These are phyloP conservation scores for Coniochaeta prunicola DNA, from an alignment of 2,329 filamentous ascomycete genomes.

Conservation along the genomic window DNA sequence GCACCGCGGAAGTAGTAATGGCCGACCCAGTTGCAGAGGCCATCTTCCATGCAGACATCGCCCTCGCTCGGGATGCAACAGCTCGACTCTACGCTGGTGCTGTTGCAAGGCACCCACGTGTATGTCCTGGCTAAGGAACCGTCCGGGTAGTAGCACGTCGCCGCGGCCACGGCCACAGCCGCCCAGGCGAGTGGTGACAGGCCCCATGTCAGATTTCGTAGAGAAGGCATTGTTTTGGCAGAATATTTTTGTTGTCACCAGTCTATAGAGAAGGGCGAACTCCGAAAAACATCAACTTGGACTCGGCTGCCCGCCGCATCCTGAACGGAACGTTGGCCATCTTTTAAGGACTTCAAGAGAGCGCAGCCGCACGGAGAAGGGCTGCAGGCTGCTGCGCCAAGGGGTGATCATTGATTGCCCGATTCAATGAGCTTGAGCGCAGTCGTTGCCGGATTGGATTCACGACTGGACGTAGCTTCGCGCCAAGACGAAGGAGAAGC, in stretches of 20 bases:
- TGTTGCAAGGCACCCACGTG: background rate
- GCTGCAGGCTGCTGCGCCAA: background rate
- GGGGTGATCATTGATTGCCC: background rate
- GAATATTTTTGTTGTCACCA: background rate
- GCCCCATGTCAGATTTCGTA: background rate
- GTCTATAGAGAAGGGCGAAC: background rate
- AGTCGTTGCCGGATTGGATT: background rate
- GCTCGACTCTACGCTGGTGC: background rate
- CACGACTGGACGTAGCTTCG: background rate
- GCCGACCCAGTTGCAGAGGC: background rate
- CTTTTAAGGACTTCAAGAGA: background rate
- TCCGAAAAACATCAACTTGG: background rate
- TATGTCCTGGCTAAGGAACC: background rate
- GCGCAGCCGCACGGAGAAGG: background rate
- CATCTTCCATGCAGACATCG: background rate
- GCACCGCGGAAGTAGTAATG: background rate
- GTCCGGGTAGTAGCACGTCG: background rate
- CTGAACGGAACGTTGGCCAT: background rate
- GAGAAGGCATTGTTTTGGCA: background rate
- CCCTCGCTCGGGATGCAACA: background rate
- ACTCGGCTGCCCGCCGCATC: background rate
- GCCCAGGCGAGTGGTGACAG: background rate
- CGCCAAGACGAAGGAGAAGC: background rate
- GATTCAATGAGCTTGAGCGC: background rate
- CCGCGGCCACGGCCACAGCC: background rate